Evolutionary conservation across 1,284 basidiomycete genomes (phyloP).

Genomic region (Cutaneotrichosporon sp.): DNA sequence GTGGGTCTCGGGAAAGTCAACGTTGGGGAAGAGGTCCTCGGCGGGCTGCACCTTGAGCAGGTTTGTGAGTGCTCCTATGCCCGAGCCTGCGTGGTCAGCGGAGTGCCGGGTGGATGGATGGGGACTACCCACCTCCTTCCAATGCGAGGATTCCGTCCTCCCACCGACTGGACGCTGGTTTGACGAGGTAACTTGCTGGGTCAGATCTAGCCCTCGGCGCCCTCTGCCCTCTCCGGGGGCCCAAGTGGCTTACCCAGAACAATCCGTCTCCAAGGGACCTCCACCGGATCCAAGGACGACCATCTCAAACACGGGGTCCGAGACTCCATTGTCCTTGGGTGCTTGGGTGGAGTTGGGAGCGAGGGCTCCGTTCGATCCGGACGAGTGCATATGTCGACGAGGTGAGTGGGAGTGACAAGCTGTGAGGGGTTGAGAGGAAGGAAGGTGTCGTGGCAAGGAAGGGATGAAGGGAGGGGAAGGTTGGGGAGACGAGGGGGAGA

Average conservation of each 20-base stretch:
- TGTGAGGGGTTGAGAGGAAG: neutral
- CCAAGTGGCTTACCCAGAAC: slow-evolving; percentile 42
- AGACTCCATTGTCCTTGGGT: neutral
- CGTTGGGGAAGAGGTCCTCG: slow-evolving; percentile 35
- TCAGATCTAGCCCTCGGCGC: neutral
- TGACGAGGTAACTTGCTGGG: slow-evolving; percentile 43
- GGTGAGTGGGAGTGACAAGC: neutral
- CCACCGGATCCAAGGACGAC: slow-evolving; percentile 52
- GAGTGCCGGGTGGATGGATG: too few relatives aligned
- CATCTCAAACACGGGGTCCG: slow-evolving; percentile 46
- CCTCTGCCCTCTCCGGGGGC: neutral
- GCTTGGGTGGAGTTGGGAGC: too few relatives aligned
- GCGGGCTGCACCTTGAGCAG: slow-evolving; percentile 25
- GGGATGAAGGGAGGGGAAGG: neutral
- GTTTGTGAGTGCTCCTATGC: slow-evolving; percentile 45
- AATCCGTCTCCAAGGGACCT: slow-evolving; percentile 53
- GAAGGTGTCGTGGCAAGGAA: neutral
- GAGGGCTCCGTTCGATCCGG: too few relatives aligned
- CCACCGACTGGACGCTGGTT: slow-evolving; percentile 41
- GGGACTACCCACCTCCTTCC: slow-evolving; percentile 54
- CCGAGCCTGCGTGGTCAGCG: slow-evolving; percentile 38
- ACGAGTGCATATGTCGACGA: neutral
- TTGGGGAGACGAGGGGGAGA: too few relatives aligned
- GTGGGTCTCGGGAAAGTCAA: slow-evolving; percentile 40
- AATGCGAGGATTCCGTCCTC: slow-evolving; percentile 50